Conservation (phyloP, 2,329 filamentous ascomycete genomes). For the Exophiala sp. region DNA sequence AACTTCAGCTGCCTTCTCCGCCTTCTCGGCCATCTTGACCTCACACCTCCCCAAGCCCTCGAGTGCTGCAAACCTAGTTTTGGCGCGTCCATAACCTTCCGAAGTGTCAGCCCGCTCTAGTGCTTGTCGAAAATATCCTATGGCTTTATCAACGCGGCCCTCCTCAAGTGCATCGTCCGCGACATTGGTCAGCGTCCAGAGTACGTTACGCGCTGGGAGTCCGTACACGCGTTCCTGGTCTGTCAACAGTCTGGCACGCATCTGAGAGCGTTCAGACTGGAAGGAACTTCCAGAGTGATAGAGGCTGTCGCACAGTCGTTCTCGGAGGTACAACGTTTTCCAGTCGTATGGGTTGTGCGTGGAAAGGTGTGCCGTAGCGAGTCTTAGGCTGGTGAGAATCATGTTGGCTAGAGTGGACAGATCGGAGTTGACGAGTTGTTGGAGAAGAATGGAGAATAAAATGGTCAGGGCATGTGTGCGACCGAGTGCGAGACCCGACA, state of each 20-base stretch:
- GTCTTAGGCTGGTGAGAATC: background rate
- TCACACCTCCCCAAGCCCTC: constrained; percentile 13
- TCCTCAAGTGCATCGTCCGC: constrained; percentile 9
- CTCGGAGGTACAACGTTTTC: constrained; percentile 12
- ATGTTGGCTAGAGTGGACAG: background rate
- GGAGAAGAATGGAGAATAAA: constrained; percentile 1
- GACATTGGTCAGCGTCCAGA: constrained; percentile 18
- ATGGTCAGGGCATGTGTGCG: constrained; percentile 1
- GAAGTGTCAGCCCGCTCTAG: constrained; percentile 2
- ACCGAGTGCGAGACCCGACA: background rate
- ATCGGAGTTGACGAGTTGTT: background rate
- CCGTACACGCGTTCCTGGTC: constrained; percentile 14
- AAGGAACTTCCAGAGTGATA: constrained; percentile 2
- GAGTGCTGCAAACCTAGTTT: constrained; percentile 11
- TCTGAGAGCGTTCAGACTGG: background rate
- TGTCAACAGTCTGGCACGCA: constrained; percentile 1
- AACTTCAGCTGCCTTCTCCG: background rate
- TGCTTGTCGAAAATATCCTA: constrained; percentile 1
- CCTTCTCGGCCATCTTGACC: background rate
- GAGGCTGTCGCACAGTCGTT: constrained; percentile 14
- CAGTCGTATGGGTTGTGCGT: constrained; percentile 1
- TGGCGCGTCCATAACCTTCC: constrained; percentile 9
- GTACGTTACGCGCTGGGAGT: constrained; percentile 4
- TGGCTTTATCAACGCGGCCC: constrained; percentile 3
- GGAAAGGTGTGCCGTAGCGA: background rate